phyloP scores from a whole-genome alignment of 495 filamentous ascomycete species.

The Zalerion maritima region DNA sequence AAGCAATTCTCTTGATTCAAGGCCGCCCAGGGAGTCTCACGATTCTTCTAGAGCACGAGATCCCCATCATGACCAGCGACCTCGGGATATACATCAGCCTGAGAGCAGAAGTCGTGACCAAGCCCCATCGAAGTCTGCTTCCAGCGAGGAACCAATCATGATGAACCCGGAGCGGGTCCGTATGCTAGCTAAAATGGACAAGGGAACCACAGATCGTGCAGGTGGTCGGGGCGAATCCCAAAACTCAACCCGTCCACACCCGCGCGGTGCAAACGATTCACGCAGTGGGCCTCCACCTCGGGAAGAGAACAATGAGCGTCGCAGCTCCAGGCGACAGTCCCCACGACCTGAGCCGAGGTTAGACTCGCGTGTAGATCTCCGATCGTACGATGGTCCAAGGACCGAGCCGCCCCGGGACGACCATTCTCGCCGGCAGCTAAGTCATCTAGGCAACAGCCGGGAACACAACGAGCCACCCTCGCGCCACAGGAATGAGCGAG shows the following conservation, averaged over 20 bases:
- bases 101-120: slow-evolving; percentile 1
- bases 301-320: no score
- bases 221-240: no score
- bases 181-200: no score
- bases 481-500: slow-evolving; percentile 9
- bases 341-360: no score
- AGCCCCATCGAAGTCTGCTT: neutral
- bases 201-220: no score
- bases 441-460: slow-evolving; percentile 18
- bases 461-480: slow-evolving; percentile 10
- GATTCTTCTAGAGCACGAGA: slow-evolving; percentile 14
- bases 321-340: no score
- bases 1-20: slow-evolving; percentile 18
- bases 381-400: no score
- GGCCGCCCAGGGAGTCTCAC: slow-evolving; percentile 17
- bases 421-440: slow-evolving; percentile 19
- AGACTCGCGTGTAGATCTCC: no score
- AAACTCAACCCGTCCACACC: no score
- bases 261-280: no score
- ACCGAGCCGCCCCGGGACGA: slow-evolving; percentile 21
- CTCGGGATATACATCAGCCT: neutral
- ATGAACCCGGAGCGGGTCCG: slow-evolving; percentile 7
- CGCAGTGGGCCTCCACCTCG: no score
- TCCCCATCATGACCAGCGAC: slow-evolving; percentile 14
- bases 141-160: neutral